phyloP scores from a whole-genome alignment of 1,139 yeast genomes.

The Yamadazyma aaseri region DNA sequence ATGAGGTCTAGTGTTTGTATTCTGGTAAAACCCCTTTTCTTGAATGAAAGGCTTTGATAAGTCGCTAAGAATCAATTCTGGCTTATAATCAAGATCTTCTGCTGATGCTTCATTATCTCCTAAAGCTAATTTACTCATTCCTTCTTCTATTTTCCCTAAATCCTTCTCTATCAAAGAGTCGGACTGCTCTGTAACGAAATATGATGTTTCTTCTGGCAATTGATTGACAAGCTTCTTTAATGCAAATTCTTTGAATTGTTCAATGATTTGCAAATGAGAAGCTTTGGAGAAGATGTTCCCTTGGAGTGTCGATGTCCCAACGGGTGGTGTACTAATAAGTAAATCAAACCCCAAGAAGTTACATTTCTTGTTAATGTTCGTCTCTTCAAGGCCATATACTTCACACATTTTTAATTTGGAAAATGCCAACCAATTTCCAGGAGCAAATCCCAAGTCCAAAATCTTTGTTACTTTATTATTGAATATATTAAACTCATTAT shows the following conservation, averaged over 20 bases:
- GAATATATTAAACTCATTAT: conserved; percentile 29
- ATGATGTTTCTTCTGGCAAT: conserved; percentile 15
- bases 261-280: conserved; percentile 61
- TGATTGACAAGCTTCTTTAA: conserved; percentile 12
- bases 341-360: conserved; percentile 83
- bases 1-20: conserved; percentile 77
- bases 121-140: conserved; percentile 2
- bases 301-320: conserved; percentile 77
- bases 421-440: conserved; percentile 94
- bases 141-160: conserved; percentile 16
- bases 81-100: conserved; percentile 21
- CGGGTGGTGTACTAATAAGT: conserved; percentile 73
- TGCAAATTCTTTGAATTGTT: conserved; percentile 51
- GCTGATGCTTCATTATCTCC: conserved; percentile 1
- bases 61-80: conserved; percentile 77
- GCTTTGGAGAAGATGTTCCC: conserved; percentile 75
- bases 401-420: conserved; percentile 40
- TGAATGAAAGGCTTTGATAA: conserved; percentile 78
- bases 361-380: conserved; percentile 56
- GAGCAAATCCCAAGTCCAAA: conserved; percentile 73
- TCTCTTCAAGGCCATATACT: conserved; percentile 35
- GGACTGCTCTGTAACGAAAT: conserved; percentile 28
- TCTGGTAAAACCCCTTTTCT: conserved; percentile 60
- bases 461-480: conserved; percentile 26
- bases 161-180: conserved; percentile 21